Evolutionary conservation across 2,329 filamentous ascomycete genomes (phyloP).

Genomic region (Diaporthe sp.): DNA sequence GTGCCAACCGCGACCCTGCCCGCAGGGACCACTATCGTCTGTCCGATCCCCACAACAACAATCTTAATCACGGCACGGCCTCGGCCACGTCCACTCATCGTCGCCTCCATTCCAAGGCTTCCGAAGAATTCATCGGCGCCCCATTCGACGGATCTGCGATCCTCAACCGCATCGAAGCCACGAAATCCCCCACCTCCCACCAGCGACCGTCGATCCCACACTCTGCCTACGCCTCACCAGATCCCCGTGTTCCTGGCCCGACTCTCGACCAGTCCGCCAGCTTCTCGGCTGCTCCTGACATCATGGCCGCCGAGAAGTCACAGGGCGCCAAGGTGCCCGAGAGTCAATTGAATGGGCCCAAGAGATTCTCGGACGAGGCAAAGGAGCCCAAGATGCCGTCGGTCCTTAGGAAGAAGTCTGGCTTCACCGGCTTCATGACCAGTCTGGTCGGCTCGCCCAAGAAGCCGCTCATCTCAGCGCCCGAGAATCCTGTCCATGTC

Average conservation of each 20-base stretch:
- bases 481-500: conserved; percentile 97
- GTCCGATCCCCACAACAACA: conserved; percentile 49
- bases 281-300: conserved; percentile 67
- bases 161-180: conserved; percentile 71
- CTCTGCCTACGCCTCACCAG: conserved; percentile 64
- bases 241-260: conserved; percentile 64
- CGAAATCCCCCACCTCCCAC: conserved; percentile 53
- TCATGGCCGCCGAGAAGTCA: conserved; percentile 63
- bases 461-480: conserved; percentile 95
- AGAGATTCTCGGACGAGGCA: conserved; percentile 85
- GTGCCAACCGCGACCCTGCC: conserved; percentile 38
- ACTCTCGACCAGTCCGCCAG: conserved; percentile 75
- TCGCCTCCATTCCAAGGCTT: conserved; percentile 59
- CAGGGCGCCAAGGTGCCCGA: conserved; percentile 58
- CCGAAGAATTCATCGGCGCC: conserved; percentile 74
- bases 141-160: conserved; percentile 76
- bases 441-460: conserved; percentile 87
- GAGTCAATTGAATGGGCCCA: conserved; percentile 66
- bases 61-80: conserved; percentile 44
- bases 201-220: conserved; percentile 45
- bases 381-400: conserved; percentile 71
- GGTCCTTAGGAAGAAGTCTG: conserved; percentile 84
- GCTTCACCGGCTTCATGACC: conserved; percentile 89
- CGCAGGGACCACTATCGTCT: conserved; percentile 43
- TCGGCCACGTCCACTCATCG: conserved; percentile 43